Evolutionary conservation across 2,329 filamentous ascomycete genomes (phyloP), one percentile per base, ranked within the genome.

Genomic region (Xylariales sp.): DNA sequence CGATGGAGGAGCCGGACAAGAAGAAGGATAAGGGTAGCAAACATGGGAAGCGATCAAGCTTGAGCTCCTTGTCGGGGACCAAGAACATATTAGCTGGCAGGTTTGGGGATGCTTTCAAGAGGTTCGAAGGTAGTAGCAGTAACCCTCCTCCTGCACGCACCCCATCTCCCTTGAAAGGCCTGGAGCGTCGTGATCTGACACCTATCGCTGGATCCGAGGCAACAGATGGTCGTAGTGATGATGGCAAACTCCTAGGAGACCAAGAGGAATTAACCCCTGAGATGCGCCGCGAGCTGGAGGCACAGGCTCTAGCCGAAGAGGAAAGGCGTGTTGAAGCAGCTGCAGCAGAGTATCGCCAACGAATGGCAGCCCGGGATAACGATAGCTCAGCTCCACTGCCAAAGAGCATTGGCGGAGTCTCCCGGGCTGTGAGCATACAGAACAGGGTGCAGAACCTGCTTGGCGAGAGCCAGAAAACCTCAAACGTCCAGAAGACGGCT

Each of bases 81-180:
- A 95, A 93, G 62, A 87, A 80, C 43, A 80, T 95, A 27, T 71
- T 96, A n/a, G 84, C 82, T 4, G 87, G 89, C 18, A 88, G 85
- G 52, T 96, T 97, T 60, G 88, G 90, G 1, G 90, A 96, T 54
- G 90, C 91, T 3, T 96, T 97, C 66, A 88, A 91, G 56, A 78
- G 86, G 5, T 97, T 97, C 52, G 93, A 98, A 61, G 73, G 70
- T 18, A 76, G 70, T 45, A 18, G 25, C 16, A 51, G 52, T 43
- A 57, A 36, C 16, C 48, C 51, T 9, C 54, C 53, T 12, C 58
- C 51, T n/a, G 56, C 52, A 5, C 65, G 70, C 25, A 69, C 70
- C 11, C 68, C 72, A 2, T 76, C 74, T 4, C 74, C 72, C 4
- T 61, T 69, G 19, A 73, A 71, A 51, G 70, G 70, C 40, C 53